Base-by-base conservation (phyloP, 2,329 filamentous ascomycete genomes). In the Penicillium sp. region DNA sequence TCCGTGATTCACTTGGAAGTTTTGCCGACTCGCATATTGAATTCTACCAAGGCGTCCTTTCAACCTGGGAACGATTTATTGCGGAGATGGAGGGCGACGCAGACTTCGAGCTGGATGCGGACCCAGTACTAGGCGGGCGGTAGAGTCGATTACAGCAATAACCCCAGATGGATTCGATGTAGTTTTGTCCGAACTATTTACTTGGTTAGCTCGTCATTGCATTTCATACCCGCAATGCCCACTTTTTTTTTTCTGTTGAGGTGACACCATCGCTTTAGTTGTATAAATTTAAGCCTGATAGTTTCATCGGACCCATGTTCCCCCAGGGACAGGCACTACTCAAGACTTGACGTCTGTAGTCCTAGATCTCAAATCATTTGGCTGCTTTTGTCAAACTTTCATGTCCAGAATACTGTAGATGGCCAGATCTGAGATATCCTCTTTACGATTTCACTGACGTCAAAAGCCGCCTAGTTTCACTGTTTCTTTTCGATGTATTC, bases 21-120 rank as follows among this genome's bases (percentile, higher is more conserved):
- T 75, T 99, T 45, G 91, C 93, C 0, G 88, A 93, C 67, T 87
- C 90, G 16, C 91, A 99, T 71, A 86, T 96, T 36, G 84, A 86
- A 10, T 97, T 97, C 73, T 99, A 96, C 71, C 85, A 85, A 52
- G 84, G 84, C 19, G 89, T 91, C 5, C 85, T 89, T 46, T 86
- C 88, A 50, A 89, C 90, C 7, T 99, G 94, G 94, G 91, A 96
- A 77, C 80, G 81, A 57, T 97, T 97, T 68, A 80, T 97, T n/a
- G 81, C 83, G 64, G 91, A 96, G 67, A 93, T 95, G 87, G 90
- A 96, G 68, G 85, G 81, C 62, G 84, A 90, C 61, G 56, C 66
- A 31, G 69, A 70, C 6, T 50, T 58, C 7, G 58, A 54, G 3
- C 63, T 54, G 14, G 66, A 64, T n/a, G 50, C 59, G n/a, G 55